Conservation (phyloP, 129 eudicot genomes). For the Pseudognaphalium luteoalbum region DNA sequence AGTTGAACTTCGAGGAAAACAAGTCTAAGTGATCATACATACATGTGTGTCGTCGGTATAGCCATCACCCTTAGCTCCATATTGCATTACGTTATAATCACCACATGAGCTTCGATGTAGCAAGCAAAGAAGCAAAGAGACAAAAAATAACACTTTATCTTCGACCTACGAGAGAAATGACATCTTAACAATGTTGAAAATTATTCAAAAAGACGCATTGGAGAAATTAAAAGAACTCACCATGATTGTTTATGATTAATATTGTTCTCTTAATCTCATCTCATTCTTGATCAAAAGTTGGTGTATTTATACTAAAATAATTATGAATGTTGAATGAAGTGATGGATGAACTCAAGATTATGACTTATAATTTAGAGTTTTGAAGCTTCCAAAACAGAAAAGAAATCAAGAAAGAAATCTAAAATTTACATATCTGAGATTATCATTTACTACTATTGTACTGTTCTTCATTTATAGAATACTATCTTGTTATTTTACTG, state of each 20-base stretch:
- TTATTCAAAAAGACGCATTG: not conserved
- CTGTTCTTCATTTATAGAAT: not conserved
- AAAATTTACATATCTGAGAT: constrained; percentile 15
- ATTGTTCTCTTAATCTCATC: not conserved
- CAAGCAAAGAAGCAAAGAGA: constrained; percentile 19
- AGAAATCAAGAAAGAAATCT: not conserved
- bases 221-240: constrained; percentile 11
- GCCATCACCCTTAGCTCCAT: constrained; percentile 37
- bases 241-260: constrained; percentile 9
- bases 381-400: constrained; percentile 22
- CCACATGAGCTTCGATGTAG: constrained; percentile 11
- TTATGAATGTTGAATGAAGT: constrained; percentile 11
- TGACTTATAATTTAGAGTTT: constrained; percentile 20
- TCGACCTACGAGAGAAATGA: not conserved
- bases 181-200: not conserved
- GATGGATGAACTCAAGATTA: constrained; percentile 6
- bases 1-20: not conserved
- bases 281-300: constrained; percentile 18
- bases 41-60: constrained; percentile 30
- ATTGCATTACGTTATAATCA: constrained; percentile 30
- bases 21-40: not conserved
- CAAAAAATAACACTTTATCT: constrained; percentile 4
- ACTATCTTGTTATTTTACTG: not conserved
- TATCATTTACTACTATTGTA: not conserved
- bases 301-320: constrained; percentile 22